Evolutionary conservation across 139 green algal species (phyloP).

Genomic region (Tetraselmis chui): DNA sequence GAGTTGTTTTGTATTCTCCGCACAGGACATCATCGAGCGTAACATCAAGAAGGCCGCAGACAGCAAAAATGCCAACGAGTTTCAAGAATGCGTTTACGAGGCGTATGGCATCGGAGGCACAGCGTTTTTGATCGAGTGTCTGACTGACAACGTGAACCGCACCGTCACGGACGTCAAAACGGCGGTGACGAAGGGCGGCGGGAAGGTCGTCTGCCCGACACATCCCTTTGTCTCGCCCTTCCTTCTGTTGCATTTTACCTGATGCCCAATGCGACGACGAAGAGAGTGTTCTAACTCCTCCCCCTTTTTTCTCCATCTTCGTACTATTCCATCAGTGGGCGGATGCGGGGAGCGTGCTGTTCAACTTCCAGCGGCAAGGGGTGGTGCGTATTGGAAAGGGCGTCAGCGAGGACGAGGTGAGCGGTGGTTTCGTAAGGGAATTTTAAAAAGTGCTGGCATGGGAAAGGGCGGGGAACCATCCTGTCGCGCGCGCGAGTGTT

Average conservation of each 20-base stretch:
- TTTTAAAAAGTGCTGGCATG: too few species aligned
- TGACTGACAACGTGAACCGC: slow-evolving; percentile 92
- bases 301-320: neutral
- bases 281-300: too few species aligned
- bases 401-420: slow-evolving; percentile 22
- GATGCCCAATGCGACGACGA: too few species aligned
- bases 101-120: slow-evolving; percentile 59
- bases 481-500: too few species aligned
- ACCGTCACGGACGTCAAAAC: slow-evolving; percentile 45
- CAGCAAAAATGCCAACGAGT: slow-evolving; percentile 63
- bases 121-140: slow-evolving; percentile 78
- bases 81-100: slow-evolving; percentile 57
- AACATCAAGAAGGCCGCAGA: slow-evolving; percentile 84
- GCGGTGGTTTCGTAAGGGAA: too few species aligned
- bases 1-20: too few species aligned
- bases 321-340: slow-evolving; percentile 36
- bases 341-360: slow-evolving; percentile 77
- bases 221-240: too few species aligned
- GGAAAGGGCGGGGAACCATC: too few species aligned
- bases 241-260: too few species aligned
- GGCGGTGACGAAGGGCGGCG: slow-evolving; percentile 68
- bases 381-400: slow-evolving; percentile 25
- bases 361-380: slow-evolving; percentile 76
- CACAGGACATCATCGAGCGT: slow-evolving; percentile 79
- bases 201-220: too few species aligned